Evolutionary conservation across 2,329 filamentous ascomycete genomes (phyloP).

Genomic region (Myriosclerotinia scirpicola): DNA sequence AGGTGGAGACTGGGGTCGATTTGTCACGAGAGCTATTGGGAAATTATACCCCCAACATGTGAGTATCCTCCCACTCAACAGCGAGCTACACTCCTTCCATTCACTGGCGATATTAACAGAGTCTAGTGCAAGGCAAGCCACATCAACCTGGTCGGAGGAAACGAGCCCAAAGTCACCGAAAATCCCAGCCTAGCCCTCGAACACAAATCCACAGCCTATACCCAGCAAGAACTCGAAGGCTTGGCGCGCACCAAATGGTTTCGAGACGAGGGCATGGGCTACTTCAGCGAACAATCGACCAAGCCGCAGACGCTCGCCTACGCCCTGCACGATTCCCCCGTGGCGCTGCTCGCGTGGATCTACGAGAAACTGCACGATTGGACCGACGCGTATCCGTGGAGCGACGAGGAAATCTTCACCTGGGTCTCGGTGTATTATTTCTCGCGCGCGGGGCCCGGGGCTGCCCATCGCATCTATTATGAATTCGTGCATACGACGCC

Average conservation of each 20-base stretch:
- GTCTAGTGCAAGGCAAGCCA: constrained; percentile 53
- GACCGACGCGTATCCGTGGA: constrained; percentile 72
- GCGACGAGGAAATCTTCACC: constrained; percentile 71
- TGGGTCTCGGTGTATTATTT: constrained; percentile 77
- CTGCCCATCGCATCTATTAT: constrained; percentile 70
- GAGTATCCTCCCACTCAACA: neutral
- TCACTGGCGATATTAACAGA: neutral
- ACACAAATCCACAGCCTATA: constrained; percentile 19
- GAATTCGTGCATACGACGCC: constrained; percentile 52
- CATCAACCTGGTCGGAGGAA: constrained; percentile 28
- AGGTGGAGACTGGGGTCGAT: constrained; percentile 72
- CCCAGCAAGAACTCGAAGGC: constrained; percentile 27
- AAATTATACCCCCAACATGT: constrained; percentile 53
- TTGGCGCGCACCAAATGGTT: constrained; percentile 30
- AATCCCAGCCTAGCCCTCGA: constrained; percentile 22
- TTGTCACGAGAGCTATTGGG: constrained; percentile 62
- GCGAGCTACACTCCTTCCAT: neutral
- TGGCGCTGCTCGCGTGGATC: constrained; percentile 73
- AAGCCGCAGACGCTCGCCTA: constrained; percentile 70
- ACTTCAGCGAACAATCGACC: constrained; percentile 43
- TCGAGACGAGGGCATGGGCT: constrained; percentile 28
- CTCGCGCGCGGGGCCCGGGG: constrained; percentile 65
- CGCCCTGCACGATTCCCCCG: constrained; percentile 66
- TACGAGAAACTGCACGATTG: constrained; percentile 79
- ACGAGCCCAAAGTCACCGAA: neutral